These are phyloP conservation scores for Rhazya stricta DNA, from an alignment of 257 asterid genomes.

Conservation along the genomic window DNA sequence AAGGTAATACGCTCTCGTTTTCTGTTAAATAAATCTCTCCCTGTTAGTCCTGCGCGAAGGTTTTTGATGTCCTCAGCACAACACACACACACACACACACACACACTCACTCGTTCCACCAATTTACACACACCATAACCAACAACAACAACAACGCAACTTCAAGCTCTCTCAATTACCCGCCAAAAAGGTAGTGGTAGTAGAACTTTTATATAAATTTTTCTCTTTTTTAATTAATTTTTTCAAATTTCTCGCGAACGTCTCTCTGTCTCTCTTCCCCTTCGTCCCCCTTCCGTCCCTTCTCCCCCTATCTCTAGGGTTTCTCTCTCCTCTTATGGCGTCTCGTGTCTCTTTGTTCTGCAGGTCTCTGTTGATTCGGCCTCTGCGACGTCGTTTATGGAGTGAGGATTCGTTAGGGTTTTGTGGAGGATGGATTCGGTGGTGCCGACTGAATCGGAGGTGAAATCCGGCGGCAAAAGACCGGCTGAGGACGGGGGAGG, in stretches of 20 bases:
- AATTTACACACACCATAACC: neutral
- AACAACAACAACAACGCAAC: conserved; percentile 8
- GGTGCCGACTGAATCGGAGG: conserved; percentile 30
- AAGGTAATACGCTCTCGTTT: conserved; percentile 25
- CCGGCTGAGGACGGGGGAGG: conserved; percentile 37
- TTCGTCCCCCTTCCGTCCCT: neutral
- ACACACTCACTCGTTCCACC: conserved; percentile 26
- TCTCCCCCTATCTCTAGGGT: conserved; percentile 35
- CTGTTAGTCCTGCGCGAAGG: conserved; percentile 41
- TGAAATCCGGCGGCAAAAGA: conserved; percentile 55
- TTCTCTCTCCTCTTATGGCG: conserved; percentile 40
- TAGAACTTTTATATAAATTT: conserved; percentile 23
- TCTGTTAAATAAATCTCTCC: conserved; percentile 19
- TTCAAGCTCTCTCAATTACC: conserved; percentile 41
- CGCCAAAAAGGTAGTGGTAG: conserved; percentile 70
- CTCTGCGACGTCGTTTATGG: conserved; percentile 33
- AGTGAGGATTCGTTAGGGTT: conserved; percentile 22
- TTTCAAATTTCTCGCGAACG: conserved; percentile 7
- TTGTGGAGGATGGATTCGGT: conserved; percentile 42
- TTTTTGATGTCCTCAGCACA: conserved; percentile 21
- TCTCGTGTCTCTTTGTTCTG: conserved; percentile 34
- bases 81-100: neutral
- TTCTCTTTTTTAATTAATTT: conserved; percentile 10
- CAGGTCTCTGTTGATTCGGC: conserved; percentile 37
- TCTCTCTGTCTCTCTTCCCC: neutral